Evolutionary conservation across 2,329 filamentous ascomycete genomes (phyloP).

Genomic region (Phialophora tarda): DNA sequence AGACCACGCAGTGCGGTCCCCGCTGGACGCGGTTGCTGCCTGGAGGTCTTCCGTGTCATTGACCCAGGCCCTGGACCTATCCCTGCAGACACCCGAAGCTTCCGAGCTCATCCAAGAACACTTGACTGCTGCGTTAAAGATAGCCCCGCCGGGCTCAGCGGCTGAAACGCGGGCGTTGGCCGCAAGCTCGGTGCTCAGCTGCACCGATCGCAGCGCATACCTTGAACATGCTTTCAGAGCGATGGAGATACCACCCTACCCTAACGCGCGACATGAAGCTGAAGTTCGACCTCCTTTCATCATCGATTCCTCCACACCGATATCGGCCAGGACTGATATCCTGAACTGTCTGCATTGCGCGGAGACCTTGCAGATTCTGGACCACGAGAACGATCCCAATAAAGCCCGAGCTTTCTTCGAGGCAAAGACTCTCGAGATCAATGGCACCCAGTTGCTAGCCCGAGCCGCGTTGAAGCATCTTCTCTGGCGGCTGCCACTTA

Average conservation of each 20-base stretch:
- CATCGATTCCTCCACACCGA: slow-evolving; percentile 60
- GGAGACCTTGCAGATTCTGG: slow-evolving; percentile 61
- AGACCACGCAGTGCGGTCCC: slow-evolving; percentile 81
- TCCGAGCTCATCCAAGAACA: slow-evolving; percentile 56
- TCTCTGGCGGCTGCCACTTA: slow-evolving; percentile 32
- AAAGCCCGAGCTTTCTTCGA: slow-evolving; percentile 45
- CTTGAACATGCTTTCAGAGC: slow-evolving; percentile 53
- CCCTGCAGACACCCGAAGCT: slow-evolving; percentile 58
- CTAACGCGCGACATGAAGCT: slow-evolving; percentile 13
- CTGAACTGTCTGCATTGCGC: slow-evolving; percentile 63
- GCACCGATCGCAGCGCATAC: slow-evolving; percentile 49
- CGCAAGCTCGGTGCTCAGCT: slow-evolving; percentile 64
- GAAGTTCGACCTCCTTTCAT: slow-evolving; percentile 48
- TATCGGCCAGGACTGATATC: slow-evolving; percentile 58
- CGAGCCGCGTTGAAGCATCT: slow-evolving; percentile 34
- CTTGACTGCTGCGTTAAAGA: slow-evolving; percentile 71
- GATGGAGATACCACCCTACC: slow-evolving; percentile 59
- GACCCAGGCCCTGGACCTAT: slow-evolving; percentile 70
- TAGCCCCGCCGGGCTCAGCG: slow-evolving; percentile 78
- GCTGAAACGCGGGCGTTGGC: slow-evolving; percentile 66
- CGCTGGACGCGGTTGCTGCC: slow-evolving; percentile 85
- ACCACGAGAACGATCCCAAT: slow-evolving; percentile 44
- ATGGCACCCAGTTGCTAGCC: slow-evolving; percentile 37
- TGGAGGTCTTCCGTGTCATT: slow-evolving; percentile 84
- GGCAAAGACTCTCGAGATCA: slow-evolving; percentile 42